Evolutionary conservation across 306 rosid genomes (phyloP).

Genomic region (Biancaea sappan): DNA sequence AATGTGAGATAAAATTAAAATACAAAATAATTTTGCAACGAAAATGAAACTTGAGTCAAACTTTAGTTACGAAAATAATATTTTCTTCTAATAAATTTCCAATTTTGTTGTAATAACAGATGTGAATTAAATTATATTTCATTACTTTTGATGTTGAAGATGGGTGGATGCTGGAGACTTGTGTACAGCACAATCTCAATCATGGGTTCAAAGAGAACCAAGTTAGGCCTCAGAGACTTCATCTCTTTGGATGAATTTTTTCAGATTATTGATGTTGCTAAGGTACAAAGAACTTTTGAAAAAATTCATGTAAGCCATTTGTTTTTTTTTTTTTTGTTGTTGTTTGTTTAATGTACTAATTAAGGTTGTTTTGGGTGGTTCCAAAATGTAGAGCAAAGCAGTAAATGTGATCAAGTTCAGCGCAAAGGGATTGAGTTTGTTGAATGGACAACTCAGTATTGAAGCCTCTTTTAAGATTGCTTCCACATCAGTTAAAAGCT

Average conservation of each 20-base stretch:
- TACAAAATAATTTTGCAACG: no score
- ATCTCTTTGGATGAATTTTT: constrained; percentile 79
- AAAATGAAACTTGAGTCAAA: no score
- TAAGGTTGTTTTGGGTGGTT: constrained; percentile 31
- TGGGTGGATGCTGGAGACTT: constrained; percentile 82
- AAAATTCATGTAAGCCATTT: not conserved
- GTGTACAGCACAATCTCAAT: constrained; percentile 77
- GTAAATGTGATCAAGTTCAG: constrained; percentile 76
- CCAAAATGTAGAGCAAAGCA: constrained; percentile 80
- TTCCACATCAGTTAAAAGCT: constrained; percentile 66
- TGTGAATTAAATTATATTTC: not conserved
- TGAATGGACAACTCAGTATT: constrained; percentile 70
- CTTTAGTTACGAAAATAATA: no score
- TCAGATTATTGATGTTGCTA: constrained; percentile 62
- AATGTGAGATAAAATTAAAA: no score
- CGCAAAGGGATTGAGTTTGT: constrained; percentile 64
- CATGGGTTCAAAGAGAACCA: constrained; percentile 82
- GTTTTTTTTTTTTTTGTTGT: not conserved
- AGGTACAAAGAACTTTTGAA: constrained; percentile 48
- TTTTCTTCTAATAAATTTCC: no score
- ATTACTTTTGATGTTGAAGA: constrained; percentile 43
- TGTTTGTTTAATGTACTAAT: not conserved
- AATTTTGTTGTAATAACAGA: no score
- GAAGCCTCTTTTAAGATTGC: constrained; percentile 80
- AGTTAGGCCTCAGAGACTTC: constrained; percentile 84